Evolutionary conservation across 129 eudicot species (phyloP), one percentile per base, ranked within the genome.

Genomic region (Logfia minima): DNA sequence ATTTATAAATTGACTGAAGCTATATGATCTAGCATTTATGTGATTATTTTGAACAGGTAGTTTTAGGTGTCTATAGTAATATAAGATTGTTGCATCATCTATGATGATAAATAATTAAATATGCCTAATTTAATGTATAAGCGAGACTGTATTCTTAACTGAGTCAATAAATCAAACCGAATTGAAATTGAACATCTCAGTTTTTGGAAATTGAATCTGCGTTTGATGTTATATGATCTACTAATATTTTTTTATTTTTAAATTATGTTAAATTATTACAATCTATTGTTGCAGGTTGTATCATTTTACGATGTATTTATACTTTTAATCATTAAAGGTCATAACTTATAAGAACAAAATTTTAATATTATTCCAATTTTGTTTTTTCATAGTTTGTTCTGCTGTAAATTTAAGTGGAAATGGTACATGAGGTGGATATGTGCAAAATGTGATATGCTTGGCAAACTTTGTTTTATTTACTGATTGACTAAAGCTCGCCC

Each of bases 51-150:
- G 48, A 55, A 37, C 45, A 24, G 31, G 59, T 59, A 21, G 75
- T 28, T 75, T 75, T 48, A 71, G 66, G 8, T 70, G 35, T 28
- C 26, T n/a, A 41, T 17, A 69, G 26, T 24, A 24, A 24, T n/a
- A 61, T 78, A 43, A 29, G 70, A 6, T 70, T 45, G 64, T 70
- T 61, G 37, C 65, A 21, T 78, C 51, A 78, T 59, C 62, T 60
- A 58, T 60, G 34, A 69, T 37, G 60, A 22, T 75, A 28, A 43
- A 10, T 45, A 45, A 45, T 14, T 45, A 45, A 13, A 28, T 75
- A 59, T 59, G 77, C 6, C 26, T 60, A 24, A n/a, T 14, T 21
- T 14, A 5, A 32, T 32, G 56, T 77, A 16, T 53, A 71, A 45
- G 53, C 14, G 4, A 45, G 17, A 13, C 4, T 45, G 53, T 13